Percentiles rank a stretch among this genome's conserved stretches.
Evolutionary conservation across 2,329 filamentous ascomycete species (phyloP).

Genomic region (Rasamsonia emersonii): DNA sequence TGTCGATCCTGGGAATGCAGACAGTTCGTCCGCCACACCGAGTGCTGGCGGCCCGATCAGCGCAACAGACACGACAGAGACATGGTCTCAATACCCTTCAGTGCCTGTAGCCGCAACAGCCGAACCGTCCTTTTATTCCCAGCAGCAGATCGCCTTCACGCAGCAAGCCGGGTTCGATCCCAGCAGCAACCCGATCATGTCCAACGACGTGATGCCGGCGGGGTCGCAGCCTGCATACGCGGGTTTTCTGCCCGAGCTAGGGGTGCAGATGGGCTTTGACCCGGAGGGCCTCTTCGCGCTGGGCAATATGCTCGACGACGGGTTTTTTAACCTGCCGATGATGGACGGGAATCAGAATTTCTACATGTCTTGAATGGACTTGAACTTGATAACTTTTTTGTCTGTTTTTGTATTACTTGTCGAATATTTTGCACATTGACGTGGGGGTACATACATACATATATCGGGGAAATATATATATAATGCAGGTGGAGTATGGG

Average conservation of each 20-base stretch:
- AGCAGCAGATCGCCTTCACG: slow-evolving; percentile 2
- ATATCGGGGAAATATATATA: too few species aligned
- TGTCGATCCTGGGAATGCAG: too few species aligned
- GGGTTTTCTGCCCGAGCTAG: slow-evolving; percentile 19
- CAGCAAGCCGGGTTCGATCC: slow-evolving; percentile 1
- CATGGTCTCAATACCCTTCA: slow-evolving; percentile 9
- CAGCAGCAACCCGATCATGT: slow-evolving; percentile 9
- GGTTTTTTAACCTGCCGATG: slow-evolving; percentile 16
- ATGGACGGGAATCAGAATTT: slow-evolving; percentile 8
- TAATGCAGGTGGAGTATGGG: too few species aligned
- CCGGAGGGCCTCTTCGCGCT: slow-evolving; percentile 22
- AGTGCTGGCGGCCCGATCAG: background rate
- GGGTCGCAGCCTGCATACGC: slow-evolving; percentile 12
- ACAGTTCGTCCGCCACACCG: too few species aligned
- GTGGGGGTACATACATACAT: too few species aligned
- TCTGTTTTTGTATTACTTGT: too few species aligned
- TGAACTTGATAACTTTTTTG: too few species aligned
- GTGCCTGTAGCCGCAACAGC: slow-evolving; percentile 8
- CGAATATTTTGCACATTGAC: too few species aligned
- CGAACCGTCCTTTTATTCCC: slow-evolving; percentile 7
- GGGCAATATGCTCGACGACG: slow-evolving; percentile 25
- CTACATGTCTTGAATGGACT: slow-evolving; percentile 3
- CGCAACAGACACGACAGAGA: slow-evolving; percentile 3
- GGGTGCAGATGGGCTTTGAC: slow-evolving; percentile 17
- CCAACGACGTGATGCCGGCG: slow-evolving; percentile 9